Base-by-base conservation (phyloP, 139 green algal species). In the Pleodorina starrii region DNA sequence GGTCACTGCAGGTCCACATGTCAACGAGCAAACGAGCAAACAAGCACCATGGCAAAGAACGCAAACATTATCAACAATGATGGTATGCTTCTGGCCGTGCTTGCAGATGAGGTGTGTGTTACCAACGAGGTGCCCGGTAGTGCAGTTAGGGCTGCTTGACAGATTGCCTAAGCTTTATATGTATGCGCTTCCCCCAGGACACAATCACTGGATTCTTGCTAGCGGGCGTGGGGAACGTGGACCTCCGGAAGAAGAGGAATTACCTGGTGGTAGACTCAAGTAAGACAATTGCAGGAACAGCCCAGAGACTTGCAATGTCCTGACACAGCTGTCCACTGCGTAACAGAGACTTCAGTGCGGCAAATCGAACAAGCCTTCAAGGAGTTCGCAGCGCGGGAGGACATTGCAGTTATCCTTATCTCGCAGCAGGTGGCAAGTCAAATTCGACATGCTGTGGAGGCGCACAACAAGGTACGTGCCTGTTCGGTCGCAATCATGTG, bases 171-270 rank as follows among this genome's bases (percentile, higher is more conserved):
- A 63, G 25, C n/a, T n/a, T n/a, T n/a, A n/a, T n/a, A n/a, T n/a
- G n/a, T n/a, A n/a, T n/a, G n/a, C n/a, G n/a, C n/a, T n/a, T 57
- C 35, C 25, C 19, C 48, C 90, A 99, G 96, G 98, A 99, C 88
- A 99, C 98, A 0, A 97, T 99, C 36, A 99, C 98, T 7, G 98
- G 98, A 32, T 99, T 99, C 84, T 88, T 99, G 54, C 94, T 99
- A 4, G 97, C 98, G 29, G 98, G 98, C 36, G 96, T 99, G 5
- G 98, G 98, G 0, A 96, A 99, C 78, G 91, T 99, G 25, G 98
- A 99, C 94, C 46, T 98, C 10, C 91, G 97, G 29, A 96, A 96
- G 68, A 96, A 96, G 69, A 93, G 87, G 50, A 99, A 99, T 92
- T 99, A 97, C 78, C 86, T 99, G 16, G 93, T 99, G 27, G 98